Percentiles rank a stretch among this genome's conserved stretches.
phyloP scores from a whole-genome alignment of 1,284 basidiomycete species.

The Cystobasidiaceae sp. region DNA sequence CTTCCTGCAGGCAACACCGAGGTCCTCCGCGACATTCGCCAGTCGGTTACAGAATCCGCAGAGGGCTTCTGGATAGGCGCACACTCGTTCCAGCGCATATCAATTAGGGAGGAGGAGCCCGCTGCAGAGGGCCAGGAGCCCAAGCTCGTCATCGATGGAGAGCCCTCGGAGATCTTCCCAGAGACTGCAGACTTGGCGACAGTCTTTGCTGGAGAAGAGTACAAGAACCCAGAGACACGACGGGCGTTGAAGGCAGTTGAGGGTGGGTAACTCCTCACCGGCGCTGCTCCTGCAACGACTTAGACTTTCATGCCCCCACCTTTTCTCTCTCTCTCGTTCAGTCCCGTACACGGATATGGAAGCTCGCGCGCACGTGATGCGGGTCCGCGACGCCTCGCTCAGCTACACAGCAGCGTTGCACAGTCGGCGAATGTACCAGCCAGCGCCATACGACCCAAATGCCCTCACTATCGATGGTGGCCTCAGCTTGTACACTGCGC shows the following conservation, averaged over 20 bases:
- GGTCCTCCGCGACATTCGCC: conserved; percentile 40
- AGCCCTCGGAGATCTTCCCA: conserved; percentile 8
- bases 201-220: conserved; percentile 15
- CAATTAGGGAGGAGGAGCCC: conserved; percentile 34
- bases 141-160: conserved; percentile 15
- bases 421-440: conserved; percentile 42
- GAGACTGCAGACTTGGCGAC: conserved; percentile 16
- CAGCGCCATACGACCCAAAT: conserved; percentile 23
- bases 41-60: conserved; percentile 40
- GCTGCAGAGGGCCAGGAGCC: conserved; percentile 4
- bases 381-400: conserved; percentile 51
- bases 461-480: conserved; percentile 42
- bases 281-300: conserved; percentile 19
- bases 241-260: conserved; percentile 4
- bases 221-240: conserved; percentile 12
- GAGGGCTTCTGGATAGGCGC: conserved; percentile 46
- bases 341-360: conserved; percentile 53
- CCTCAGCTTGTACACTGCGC: conserved; percentile 50
- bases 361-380: conserved; percentile 51
- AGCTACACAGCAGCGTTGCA: conserved; percentile 48
- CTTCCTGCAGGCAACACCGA: conserved; percentile 35
- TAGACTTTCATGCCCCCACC: not conserved
- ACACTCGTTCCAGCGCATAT: conserved; percentile 39
- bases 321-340: conserved; percentile 24
- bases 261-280: conserved; percentile 28